A percentile compares a stretch with the other conserved stretches of the same genome.
Conservation (phyloP, 148 eudicot species). For the Pharnaceum exiguum region DNA sequence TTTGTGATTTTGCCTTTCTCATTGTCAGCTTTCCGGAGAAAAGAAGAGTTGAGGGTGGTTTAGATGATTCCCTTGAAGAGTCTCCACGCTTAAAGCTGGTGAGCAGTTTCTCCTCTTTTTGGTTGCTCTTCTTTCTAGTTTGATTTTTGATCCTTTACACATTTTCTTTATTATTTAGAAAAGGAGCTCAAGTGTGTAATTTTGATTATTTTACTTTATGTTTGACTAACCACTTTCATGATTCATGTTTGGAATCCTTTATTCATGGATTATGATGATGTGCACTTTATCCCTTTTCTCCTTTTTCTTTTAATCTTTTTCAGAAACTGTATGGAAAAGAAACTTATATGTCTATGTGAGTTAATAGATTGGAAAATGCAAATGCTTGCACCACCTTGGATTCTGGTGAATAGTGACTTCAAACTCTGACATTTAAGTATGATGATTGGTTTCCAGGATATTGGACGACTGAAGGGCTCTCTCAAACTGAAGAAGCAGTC, state of each 20-base stretch:
- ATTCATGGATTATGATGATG: slow-evolving; percentile 28
- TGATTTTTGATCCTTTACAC: slow-evolving; percentile 17
- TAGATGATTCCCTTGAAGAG: slow-evolving; percentile 37
- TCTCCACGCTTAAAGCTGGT: slow-evolving; percentile 52
- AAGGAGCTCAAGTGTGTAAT: slow-evolving; percentile 12
- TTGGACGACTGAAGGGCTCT: slow-evolving; percentile 36
- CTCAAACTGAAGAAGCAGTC: slow-evolving; percentile 36
- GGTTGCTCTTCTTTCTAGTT: slow-evolving; percentile 19
- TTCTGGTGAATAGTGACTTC: not conserved
- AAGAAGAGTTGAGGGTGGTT: slow-evolving; percentile 32
- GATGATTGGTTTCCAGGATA: slow-evolving; percentile 42
- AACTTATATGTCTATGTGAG: no score
- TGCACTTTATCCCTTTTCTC: slow-evolving; percentile 17
- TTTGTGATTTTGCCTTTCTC: slow-evolving; percentile 4
- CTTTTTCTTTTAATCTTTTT: not conserved
- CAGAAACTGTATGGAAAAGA: not conserved
- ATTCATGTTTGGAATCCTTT: slow-evolving; percentile 22
- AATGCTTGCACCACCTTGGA: not conserved
- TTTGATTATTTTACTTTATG: slow-evolving; percentile 17
- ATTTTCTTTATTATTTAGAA: slow-evolving; percentile 15
- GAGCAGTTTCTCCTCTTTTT: slow-evolving; percentile 14
- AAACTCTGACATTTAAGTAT: slow-evolving; percentile 10
- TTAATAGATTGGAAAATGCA: not conserved
- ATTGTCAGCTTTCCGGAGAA: slow-evolving; percentile 57
- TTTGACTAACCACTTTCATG: slow-evolving; percentile 19